Evolutionary conservation across 139 green algal species (phyloP), one percentile per base, ranked within the genome.

Genomic region (Micromonas pusilla): DNA sequence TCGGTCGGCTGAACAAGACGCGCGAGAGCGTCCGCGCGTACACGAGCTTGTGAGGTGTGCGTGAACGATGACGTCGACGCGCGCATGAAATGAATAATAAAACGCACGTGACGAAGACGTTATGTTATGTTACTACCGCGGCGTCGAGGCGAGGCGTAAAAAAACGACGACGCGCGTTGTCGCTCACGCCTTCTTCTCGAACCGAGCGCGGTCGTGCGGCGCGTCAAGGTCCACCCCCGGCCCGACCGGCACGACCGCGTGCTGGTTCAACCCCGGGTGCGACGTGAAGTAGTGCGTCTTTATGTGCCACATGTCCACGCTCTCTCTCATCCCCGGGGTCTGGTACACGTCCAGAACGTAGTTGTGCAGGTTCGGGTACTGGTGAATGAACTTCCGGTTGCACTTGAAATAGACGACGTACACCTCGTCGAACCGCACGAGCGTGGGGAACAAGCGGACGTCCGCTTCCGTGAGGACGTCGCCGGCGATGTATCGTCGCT

Each of bases 401-500:
- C 88, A 94, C 84, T 98, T 99, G 87, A 97, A 99, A 85, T 98
- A 97, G 1, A 96, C 88, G 25, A 90, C 84, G 78, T 94, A 92
- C 37, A 94, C 90, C 31, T 85, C 73, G 74, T 94, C 90, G 52
- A 94, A 94, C 13, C 91, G 84, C 34, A 96, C 90, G 36, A 96
- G 82, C 0, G 91, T 94, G 66, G 83, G 52, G 83, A 98, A 99
- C 32, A 98, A 85, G 4, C 95, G 85, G 36, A 98, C 80, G 79
- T 99, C 95, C 1, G 91, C 91, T 78, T 97, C 93, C 6, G 95
- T 99, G n/a, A 99, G 76, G n/a, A 38, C 28, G 73, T 90, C 77
- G 25, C 94, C 94, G 0, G 83, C 84, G 6, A 99, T 72, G 87
- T 93, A 99, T 30, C 91, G 85, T 64, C 91, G 84, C 54, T 84